These are phyloP conservation scores for Xylariaceae sp. DNA, from an alignment of 2,329 filamentous ascomycete genomes.

Conservation along the genomic window DNA sequence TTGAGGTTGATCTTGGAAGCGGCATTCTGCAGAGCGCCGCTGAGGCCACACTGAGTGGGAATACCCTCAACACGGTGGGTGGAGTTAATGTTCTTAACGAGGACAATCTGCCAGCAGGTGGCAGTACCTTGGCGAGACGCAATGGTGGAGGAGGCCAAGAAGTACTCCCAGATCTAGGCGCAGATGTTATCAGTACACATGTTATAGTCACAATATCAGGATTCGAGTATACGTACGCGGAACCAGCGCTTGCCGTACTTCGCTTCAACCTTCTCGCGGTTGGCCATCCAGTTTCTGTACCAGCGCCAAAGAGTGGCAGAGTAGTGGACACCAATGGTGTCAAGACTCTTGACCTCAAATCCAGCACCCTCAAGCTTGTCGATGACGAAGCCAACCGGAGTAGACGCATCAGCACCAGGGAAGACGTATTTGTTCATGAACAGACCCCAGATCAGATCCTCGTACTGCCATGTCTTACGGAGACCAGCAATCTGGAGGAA, in stretches of 20 bases:
- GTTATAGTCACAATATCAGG: background rate
- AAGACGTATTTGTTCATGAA: conserved; percentile 99
- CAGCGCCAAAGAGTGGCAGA: conserved; percentile 94
- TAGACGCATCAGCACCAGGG: conserved; percentile 92
- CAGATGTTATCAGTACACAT: conserved; percentile 14
- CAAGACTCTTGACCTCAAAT: conserved; percentile 85
- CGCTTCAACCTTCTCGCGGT: conserved; percentile 83
- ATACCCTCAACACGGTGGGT: conserved; percentile 72
- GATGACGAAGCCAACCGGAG: conserved; percentile 82
- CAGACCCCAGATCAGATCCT: conserved; percentile 95
- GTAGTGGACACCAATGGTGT: conserved; percentile 95
- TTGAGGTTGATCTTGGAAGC: conserved; percentile 31
- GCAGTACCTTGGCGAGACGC: conserved; percentile 68
- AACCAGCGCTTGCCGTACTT: conserved; percentile 97
- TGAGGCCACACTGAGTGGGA: conserved; percentile 58
- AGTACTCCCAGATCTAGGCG: conserved; percentile 66
- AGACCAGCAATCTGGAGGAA: conserved; percentile 95
- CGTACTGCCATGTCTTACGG: conserved; percentile 93
- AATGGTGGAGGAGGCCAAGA: conserved; percentile 72
- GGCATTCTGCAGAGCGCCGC: conserved; percentile 49
- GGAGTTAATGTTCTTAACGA: conserved; percentile 80
- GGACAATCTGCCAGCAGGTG: conserved; percentile 71
- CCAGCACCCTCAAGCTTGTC: conserved; percentile 79
- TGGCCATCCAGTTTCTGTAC: conserved; percentile 98
- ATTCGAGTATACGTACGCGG: conserved; percentile 58